A percentile compares a stretch with the other conserved stretches of the same genome.
These are phyloP conservation scores for Linum lewisii DNA, from an alignment of 345 rosid species.

Conservation along the genomic window DNA sequence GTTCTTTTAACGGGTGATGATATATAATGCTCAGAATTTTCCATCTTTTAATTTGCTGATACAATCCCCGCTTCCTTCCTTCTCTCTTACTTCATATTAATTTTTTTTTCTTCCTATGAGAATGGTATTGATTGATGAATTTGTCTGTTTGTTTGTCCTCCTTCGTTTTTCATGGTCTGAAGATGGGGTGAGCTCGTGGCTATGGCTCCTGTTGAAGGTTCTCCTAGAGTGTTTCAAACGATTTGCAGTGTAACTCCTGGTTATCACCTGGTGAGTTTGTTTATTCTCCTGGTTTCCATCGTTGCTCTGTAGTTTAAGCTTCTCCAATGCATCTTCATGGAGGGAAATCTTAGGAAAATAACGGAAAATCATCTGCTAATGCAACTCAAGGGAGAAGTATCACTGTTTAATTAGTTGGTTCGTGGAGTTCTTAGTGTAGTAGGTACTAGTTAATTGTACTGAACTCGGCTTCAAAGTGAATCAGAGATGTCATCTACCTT, in stretches of 20 bases:
- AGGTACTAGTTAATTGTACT: background rate
- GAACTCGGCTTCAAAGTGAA: background rate
- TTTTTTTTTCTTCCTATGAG: background rate
- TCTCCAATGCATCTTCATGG: background rate
- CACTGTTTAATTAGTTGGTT: no score
- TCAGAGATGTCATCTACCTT: no score
- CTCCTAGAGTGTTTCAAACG: slow-evolving; percentile 21
- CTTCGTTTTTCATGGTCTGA: slow-evolving; percentile 11
- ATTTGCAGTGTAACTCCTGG: slow-evolving; percentile 20
- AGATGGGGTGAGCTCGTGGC: slow-evolving; percentile 27
- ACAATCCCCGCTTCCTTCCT: background rate
- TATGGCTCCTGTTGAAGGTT: slow-evolving; percentile 26
- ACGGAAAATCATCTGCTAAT: background rate
- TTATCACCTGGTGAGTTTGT: slow-evolving; percentile 18
- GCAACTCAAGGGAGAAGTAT: background rate
- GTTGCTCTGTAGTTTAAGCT: background rate
- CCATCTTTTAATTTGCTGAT: no score
- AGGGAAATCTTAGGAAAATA: background rate
- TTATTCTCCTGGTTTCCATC: background rate
- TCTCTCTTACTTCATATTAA: background rate
- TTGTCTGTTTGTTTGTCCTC: background rate
- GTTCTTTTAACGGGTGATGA: slow-evolving; percentile 23
- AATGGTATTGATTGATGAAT: slow-evolving; percentile 4
- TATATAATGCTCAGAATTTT: slow-evolving; percentile 1
- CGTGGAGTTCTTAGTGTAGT: background rate